Percentiles rank a stretch among this genome's conserved stretches.
Evolutionary conservation across 768 basidiomycete genomes (phyloP).

Genomic region (Hortiboletus flavorubellus): DNA sequence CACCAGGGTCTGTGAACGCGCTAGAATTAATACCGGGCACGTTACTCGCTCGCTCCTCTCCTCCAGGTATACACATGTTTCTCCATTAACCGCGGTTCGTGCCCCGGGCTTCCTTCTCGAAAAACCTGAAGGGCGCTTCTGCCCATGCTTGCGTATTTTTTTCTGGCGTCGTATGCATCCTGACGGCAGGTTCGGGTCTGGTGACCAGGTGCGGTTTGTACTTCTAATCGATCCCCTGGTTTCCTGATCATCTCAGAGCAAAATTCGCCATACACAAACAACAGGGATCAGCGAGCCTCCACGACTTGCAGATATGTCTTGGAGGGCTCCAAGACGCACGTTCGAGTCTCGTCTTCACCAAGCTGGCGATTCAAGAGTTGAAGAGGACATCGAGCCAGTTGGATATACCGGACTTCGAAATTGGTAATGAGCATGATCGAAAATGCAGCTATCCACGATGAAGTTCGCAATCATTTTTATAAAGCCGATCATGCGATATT

Average conservation of each 20-base stretch:
- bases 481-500: not conserved
- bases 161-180: constrained; percentile 41
- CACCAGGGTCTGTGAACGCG: constrained; percentile 3
- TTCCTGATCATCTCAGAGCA: constrained; percentile 49
- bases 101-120: constrained; percentile 46
- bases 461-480: not conserved
- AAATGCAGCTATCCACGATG: not conserved
- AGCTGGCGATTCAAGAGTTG: not conserved
- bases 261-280: constrained; percentile 18
- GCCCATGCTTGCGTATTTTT: constrained; percentile 49
- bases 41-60: not conserved
- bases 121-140: constrained; percentile 49
- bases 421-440: constrained; percentile 35
- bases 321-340: constrained; percentile 1
- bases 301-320: not conserved
- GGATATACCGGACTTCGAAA: constrained; percentile 23
- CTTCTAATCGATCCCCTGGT: constrained; percentile 47
- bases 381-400: not conserved
- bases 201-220: constrained; percentile 59
- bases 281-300: not conserved
- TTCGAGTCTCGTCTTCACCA: not conserved
- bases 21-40: not conserved
- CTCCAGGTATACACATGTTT: not conserved
- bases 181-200: constrained; percentile 57
- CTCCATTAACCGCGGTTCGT: constrained; percentile 60